Percentiles rank a stretch among this genome's conserved stretches.
Conservation (phyloP, 345 rosid species). For the Murraya paniculata region DNA sequence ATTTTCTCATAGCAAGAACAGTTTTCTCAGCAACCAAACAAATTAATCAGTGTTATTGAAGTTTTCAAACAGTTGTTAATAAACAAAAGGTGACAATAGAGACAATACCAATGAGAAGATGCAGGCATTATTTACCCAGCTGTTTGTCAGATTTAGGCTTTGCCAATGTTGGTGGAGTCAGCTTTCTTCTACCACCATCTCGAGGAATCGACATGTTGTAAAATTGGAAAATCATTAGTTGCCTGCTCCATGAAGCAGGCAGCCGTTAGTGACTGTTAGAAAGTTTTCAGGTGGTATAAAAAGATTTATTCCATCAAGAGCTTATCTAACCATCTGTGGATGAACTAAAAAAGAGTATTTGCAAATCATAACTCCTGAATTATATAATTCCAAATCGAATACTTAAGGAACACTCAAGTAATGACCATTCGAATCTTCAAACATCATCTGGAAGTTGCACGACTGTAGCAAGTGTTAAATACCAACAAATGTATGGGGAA, state of each 20-base stretch:
- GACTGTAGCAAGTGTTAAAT: not conserved
- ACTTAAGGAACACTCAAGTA: not conserved
- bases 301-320: not conserved
- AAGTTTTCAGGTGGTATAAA: not conserved
- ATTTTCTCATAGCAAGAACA: too few relatives aligned
- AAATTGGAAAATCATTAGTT: not conserved
- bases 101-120: not conserved
- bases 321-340: not conserved
- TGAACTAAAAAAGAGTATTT: not conserved
- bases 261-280: not conserved
- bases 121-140: conserved; percentile 3
- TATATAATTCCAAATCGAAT: not conserved
- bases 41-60: too few relatives aligned
- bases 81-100: not conserved
- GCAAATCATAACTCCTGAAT: not conserved
- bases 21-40: too few relatives aligned
- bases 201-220: not conserved
- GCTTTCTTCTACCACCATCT: not conserved
- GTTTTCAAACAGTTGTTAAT: not conserved
- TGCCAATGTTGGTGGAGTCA: not conserved
- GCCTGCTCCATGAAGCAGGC: not conserved
- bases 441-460: not conserved
- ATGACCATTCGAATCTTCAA: not conserved
- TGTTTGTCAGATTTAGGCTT: not conserved
- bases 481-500: not conserved